phyloP scores from a whole-genome alignment of 805 yeast species.

The Teunomyces tritomae region DNA sequence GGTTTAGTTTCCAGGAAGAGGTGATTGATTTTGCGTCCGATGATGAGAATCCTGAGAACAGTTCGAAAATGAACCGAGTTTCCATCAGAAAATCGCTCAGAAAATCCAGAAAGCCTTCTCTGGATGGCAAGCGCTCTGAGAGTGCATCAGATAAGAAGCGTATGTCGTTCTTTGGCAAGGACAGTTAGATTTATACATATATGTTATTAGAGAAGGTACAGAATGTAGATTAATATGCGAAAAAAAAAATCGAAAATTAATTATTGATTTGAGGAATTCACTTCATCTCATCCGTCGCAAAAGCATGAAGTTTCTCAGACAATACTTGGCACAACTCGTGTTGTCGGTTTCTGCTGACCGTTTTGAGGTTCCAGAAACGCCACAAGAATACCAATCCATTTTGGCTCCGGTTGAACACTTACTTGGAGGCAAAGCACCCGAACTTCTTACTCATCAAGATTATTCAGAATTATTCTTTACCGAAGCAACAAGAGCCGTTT shows the following conservation, averaged over 20 bases:
- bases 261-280: no score
- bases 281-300: neutral
- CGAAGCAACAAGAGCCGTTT: slow-evolving; percentile 10
- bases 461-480: slow-evolving; percentile 17
- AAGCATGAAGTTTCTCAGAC: slow-evolving; percentile 9
- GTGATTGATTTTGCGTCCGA: slow-evolving; percentile 47
- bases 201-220: neutral
- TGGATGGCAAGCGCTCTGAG: slow-evolving; percentile 19
- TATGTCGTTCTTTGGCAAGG: slow-evolving; percentile 22
- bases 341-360: slow-evolving; percentile 16
- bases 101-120: slow-evolving; percentile 20
- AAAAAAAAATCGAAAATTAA: neutral
- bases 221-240: slow-evolving; percentile 2
- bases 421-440: slow-evolving; percentile 24
- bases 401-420: slow-evolving; percentile 16
- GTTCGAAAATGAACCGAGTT: slow-evolving; percentile 37
- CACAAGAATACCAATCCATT: slow-evolving; percentile 8
- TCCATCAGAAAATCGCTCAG: slow-evolving; percentile 39
- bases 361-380: slow-evolving; percentile 9
- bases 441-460: slow-evolving; percentile 20
- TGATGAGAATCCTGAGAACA: slow-evolving; percentile 39
- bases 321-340: slow-evolving; percentile 17
- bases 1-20: slow-evolving; percentile 38
- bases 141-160: slow-evolving; percentile 19
- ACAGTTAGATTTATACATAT: neutral